Conservation (phyloP, 1,284 basidiomycete genomes). For the Microbotryum saponariae region DNA sequence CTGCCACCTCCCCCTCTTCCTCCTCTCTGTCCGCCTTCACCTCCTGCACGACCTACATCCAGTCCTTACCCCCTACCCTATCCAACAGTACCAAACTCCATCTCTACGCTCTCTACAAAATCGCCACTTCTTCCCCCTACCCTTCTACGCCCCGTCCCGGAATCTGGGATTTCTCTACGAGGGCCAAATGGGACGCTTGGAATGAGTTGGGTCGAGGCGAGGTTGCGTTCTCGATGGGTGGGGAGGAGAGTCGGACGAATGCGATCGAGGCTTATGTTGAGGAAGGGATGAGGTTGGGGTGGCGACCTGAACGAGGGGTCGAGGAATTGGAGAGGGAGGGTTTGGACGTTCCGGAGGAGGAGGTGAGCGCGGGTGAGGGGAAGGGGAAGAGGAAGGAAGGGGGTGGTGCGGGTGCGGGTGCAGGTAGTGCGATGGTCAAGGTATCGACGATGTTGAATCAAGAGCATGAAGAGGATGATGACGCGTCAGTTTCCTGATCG, state of each 20-base stretch:
- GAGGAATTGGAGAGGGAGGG: conserved; percentile 27
- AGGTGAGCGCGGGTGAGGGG: background rate
- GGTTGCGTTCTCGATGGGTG: conserved; percentile 40
- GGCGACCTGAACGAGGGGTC: conserved; percentile 41
- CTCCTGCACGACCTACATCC: too few relatives aligned
- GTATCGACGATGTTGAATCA: conserved; percentile 29
- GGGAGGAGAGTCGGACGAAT: conserved; percentile 44
- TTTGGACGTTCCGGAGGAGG: conserved; percentile 20
- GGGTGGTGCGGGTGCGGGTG: conserved; percentile 26
- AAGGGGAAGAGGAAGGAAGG: background rate
- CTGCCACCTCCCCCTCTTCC: too few relatives aligned
- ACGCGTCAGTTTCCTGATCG: conserved; percentile 62
- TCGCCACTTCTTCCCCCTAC: conserved; percentile 53
- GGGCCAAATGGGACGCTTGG: conserved; percentile 88
- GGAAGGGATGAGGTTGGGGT: conserved; percentile 61
- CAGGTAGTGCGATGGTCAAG: conserved; percentile 36
- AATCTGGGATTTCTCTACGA: conserved; percentile 67
- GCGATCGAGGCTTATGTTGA: conserved; percentile 55
- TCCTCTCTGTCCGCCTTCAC: too few relatives aligned
- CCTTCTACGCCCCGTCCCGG: conserved; percentile 61
- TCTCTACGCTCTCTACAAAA: conserved; percentile 83
- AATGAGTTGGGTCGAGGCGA: conserved; percentile 51
- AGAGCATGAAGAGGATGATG: conserved; percentile 51
- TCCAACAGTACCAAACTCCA: conserved; percentile 38
- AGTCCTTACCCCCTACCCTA: too few relatives aligned